Evolutionary conservation across 768 basidiomycete species (phyloP).

Genomic region (Suillus luteus): DNA sequence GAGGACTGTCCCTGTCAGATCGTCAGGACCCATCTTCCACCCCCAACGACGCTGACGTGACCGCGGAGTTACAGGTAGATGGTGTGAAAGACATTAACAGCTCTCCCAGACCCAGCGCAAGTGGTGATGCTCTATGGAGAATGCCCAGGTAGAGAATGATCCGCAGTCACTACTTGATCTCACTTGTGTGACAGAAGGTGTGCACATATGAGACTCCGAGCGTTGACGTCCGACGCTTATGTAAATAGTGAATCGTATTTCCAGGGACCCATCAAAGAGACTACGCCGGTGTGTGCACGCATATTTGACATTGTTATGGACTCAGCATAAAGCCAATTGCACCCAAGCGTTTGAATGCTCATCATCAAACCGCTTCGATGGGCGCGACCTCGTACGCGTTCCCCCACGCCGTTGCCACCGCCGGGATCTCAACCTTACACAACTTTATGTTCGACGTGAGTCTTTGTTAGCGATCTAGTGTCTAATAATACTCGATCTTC

Average conservation of each 20-base stretch:
- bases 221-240: not conserved
- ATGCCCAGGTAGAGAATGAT: conserved; percentile 13
- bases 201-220: not conserved
- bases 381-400: conserved; percentile 16
- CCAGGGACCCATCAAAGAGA: not conserved
- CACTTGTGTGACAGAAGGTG: conserved; percentile 12
- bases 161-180: conserved; percentile 5
- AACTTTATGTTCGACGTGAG: conserved; percentile 28
- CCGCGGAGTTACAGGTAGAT: conserved; percentile 23
- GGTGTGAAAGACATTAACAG: conserved; percentile 1
- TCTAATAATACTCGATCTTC: conserved; percentile 16
- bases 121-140: not conserved
- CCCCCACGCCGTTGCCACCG: conserved; percentile 13
- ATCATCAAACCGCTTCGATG: conserved; percentile 15
- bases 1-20: not conserved
- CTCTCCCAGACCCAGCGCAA: conserved; percentile 4
- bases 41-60: conserved; percentile 1
- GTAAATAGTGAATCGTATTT: not conserved
- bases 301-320: not conserved
- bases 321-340: not conserved
- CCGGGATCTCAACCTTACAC: conserved; percentile 18
- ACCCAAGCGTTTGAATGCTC: not conserved
- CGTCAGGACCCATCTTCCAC: conserved; percentile 1
- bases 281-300: not conserved
- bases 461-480: conserved; percentile 16